Conservation (phyloP, 1,284 basidiomycete genomes). For the Pisolithus thermaeus region DNA sequence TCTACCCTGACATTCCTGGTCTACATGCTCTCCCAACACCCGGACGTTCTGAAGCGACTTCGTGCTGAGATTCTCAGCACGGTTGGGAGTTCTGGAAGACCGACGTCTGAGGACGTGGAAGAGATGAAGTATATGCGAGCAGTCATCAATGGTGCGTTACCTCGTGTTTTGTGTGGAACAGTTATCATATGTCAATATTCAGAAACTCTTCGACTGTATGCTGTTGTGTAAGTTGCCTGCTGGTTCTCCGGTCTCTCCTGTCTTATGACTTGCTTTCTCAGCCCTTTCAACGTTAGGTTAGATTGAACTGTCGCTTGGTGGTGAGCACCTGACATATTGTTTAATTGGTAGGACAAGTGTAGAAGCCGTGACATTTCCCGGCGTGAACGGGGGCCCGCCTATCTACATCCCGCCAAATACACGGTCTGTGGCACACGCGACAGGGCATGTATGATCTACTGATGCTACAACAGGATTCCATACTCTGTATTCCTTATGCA, state of each 20-base stretch:
- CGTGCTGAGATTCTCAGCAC: slow-evolving; percentile 46
- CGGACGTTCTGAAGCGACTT: slow-evolving; percentile 39
- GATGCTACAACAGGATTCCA: slow-evolving; percentile 9
- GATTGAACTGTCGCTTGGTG: background rate
- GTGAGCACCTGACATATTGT: slow-evolving; percentile 4
- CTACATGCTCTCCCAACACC: slow-evolving; percentile 51
- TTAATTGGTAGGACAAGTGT: slow-evolving; percentile 23
- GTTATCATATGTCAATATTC: slow-evolving; percentile 3
- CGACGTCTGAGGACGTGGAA: slow-evolving; percentile 46
- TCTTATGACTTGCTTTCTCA: slow-evolving; percentile 14
- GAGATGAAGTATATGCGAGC: slow-evolving; percentile 55
- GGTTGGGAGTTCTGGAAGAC: slow-evolving; percentile 38
- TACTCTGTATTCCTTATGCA: slow-evolving; percentile 32
- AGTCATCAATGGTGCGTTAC: slow-evolving; percentile 47
- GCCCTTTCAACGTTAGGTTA: slow-evolving; percentile 44
- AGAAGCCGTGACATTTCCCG: slow-evolving; percentile 17
- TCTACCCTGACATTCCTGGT: slow-evolving; percentile 45
- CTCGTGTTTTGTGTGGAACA: background rate
- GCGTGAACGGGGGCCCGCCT: slow-evolving; percentile 16
- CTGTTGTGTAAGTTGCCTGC: slow-evolving; percentile 42
- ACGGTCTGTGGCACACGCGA: slow-evolving; percentile 5
- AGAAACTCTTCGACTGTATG: slow-evolving; percentile 58
- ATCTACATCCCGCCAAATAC: slow-evolving; percentile 20
- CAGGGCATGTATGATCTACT: background rate
- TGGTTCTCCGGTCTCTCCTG: background rate